Percentiles rank a stretch among this genome's conserved stretches.
Conservation (phyloP, 2,329 filamentous ascomycete genomes). For the Fonsecaea erecta region DNA sequence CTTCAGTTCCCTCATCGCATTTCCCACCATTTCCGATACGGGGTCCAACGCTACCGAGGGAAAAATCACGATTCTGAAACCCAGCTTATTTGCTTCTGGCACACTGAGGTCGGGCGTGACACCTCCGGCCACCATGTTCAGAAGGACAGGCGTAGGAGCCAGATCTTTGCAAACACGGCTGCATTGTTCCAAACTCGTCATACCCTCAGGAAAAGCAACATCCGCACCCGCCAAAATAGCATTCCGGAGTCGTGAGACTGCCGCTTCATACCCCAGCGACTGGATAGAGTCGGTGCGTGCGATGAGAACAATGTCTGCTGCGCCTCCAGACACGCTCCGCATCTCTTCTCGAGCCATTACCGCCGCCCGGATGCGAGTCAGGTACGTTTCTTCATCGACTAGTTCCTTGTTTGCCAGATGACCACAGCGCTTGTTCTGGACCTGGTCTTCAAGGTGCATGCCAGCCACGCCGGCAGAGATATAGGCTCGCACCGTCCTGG, state of each 20-base stretch:
- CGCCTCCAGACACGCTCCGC: constrained; percentile 15
- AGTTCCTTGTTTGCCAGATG: constrained; percentile 48
- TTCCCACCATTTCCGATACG: constrained; percentile 39
- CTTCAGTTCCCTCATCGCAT: constrained; percentile 11
- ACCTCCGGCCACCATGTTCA: constrained; percentile 53
- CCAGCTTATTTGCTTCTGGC: constrained; percentile 46
- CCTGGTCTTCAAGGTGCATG: constrained; percentile 61
- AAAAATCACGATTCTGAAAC: constrained; percentile 51
- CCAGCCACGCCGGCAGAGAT: constrained; percentile 59
- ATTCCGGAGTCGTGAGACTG: constrained; percentile 43
- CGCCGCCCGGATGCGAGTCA: constrained; percentile 46
- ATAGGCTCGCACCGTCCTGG: constrained; percentile 57
- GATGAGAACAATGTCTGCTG: constrained; percentile 51
- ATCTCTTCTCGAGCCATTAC: constrained; percentile 46
- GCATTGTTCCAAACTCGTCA: constrained; percentile 46
- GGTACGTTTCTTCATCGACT: constrained; percentile 44
- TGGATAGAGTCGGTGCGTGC: constrained; percentile 47
- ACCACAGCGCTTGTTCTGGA: constrained; percentile 47
- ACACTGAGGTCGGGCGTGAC: constrained; percentile 46
- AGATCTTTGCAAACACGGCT: constrained; percentile 45
- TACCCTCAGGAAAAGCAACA: constrained; percentile 49
- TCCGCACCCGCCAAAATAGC: constrained; percentile 49
- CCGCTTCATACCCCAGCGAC: constrained; percentile 47
- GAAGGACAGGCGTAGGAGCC: constrained; percentile 46
- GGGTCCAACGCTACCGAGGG: constrained; percentile 54